Evolutionary conservation across 2,329 filamentous ascomycete genomes (phyloP), one percentile per base, ranked within the genome.

Genomic region (Venturia asperata): DNA sequence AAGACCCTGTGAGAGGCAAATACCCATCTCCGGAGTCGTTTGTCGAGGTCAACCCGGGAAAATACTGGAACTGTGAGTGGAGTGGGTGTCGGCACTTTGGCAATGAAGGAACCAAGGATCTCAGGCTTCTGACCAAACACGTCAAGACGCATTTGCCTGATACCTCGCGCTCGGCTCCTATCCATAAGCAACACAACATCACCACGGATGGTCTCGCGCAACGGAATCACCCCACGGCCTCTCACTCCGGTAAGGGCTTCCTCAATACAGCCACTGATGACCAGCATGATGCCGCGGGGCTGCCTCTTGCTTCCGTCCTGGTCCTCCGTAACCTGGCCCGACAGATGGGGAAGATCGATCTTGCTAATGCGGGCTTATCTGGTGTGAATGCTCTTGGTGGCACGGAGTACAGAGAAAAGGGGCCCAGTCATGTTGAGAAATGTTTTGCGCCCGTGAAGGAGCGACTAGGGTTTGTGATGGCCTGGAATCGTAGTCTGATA

Each of bases 311-410:
- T 64, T 88, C 89, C 2, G 87, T 89, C 17, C 80, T 93, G 37
- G 88, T 94, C 43, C 81, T 94, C 58, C 84, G 90, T 39, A 94
- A 94, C 72, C 85, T 94, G 67, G 90, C 90, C 15, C 76, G 79
- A 30, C 74, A 77, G 65, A 71, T 78, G 30, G 73, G 72, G 24
- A 78, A 77, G 64, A 71, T 77, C 3, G 71, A 72, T 60, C n/a
- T n/a, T 34, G 42, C 49, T 34, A 37, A 52, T 19, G 39, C 37
- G n/a, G 63, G 45, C 27, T 58, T 27, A n/a, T 34, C 27, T 15
- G 52, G 52, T 9, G 52, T 58, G 5, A 58, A 58, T 37, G 52
- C 52, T n/a, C 37, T 42, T 64, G 64, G 64, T 62, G 60, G 61
- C n/a, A 17, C 21, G 21, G 27, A 52, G 24, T 13, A 5, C 19